Conservation (phyloP, 2,329 filamentous ascomycete genomes). For the Ascocoryne sarcoides region DNA sequence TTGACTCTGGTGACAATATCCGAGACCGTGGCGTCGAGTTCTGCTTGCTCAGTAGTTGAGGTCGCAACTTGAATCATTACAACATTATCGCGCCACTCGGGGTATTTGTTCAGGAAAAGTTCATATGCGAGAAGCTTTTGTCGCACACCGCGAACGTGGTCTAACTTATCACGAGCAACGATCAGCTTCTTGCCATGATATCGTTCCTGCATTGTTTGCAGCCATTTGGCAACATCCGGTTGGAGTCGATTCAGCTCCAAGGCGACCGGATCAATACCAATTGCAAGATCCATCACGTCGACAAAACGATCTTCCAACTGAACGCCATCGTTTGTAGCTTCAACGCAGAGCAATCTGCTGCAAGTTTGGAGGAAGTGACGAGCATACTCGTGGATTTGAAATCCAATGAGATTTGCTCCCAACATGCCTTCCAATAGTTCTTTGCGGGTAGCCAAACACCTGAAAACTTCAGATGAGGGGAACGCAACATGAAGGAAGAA, state of each 20-base stretch:
- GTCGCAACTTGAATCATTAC: slow-evolving; percentile 92
- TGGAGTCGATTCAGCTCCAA: slow-evolving; percentile 64
- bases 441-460: slow-evolving; percentile 79
- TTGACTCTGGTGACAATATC: slow-evolving; percentile 95
- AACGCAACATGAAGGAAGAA: slow-evolving; percentile 95
- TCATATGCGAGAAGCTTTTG: slow-evolving; percentile 89
- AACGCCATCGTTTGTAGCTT: slow-evolving; percentile 79
- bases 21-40: slow-evolving; percentile 79
- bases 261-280: slow-evolving; percentile 80
- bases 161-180: slow-evolving; percentile 88
- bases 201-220: slow-evolving; percentile 69
- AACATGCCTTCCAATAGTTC: slow-evolving; percentile 87
- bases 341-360: slow-evolving; percentile 81
- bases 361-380: slow-evolving; percentile 94
- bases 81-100: slow-evolving; percentile 78
- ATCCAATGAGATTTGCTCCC: slow-evolving; percentile 84
- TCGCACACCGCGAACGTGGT: slow-evolving; percentile 82
- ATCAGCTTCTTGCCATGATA: slow-evolving; percentile 87
- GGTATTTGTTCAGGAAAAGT: slow-evolving; percentile 87
- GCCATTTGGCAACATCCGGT: slow-evolving; percentile 67
- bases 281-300: slow-evolving; percentile 75
- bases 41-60: slow-evolving; percentile 78
- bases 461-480: slow-evolving; percentile 91
- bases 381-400: slow-evolving; percentile 88
- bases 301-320: slow-evolving; percentile 91